Evolutionary conservation across 805 yeast species (phyloP).

Genomic region (Candida methanosorbosa): DNA sequence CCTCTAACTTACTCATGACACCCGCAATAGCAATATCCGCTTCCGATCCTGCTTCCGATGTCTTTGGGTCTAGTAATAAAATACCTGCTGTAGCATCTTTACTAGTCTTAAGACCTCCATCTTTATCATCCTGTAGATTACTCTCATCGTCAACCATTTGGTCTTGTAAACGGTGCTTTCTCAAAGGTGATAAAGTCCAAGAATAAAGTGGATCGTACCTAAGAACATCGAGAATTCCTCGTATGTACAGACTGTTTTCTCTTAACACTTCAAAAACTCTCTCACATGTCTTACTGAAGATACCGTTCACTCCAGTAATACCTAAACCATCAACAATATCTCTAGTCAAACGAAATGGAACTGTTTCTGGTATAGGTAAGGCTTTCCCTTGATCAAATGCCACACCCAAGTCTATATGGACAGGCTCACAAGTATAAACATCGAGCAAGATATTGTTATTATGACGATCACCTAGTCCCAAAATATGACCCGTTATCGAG

Average conservation of each 20-base stretch:
- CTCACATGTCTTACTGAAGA: conserved; percentile 66
- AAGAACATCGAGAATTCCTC: conserved; percentile 77
- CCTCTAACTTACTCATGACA: conserved; percentile 61
- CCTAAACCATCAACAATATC: conserved; percentile 95
- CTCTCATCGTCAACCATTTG: conserved; percentile 7
- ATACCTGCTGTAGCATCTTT: neutral
- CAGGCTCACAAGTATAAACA: conserved; percentile 75
- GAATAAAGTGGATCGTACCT: conserved; percentile 89
- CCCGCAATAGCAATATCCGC: conserved; percentile 71
- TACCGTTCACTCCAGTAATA: conserved; percentile 71
- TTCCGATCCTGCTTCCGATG: conserved; percentile 47
- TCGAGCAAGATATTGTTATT: conserved; percentile 86
- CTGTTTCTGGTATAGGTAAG: conserved; percentile 82
- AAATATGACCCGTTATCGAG: conserved; percentile 78
- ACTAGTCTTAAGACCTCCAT: neutral
- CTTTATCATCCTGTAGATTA: conserved; percentile 7
- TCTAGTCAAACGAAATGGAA: conserved; percentile 86
- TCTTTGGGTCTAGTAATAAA: conserved; percentile 5
- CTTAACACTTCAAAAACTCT: conserved; percentile 62
- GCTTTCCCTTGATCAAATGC: conserved; percentile 91
- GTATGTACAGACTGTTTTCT: conserved; percentile 55
- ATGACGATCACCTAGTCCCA: conserved; percentile 95
- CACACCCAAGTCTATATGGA: conserved; percentile 93
- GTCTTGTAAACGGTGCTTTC: conserved; percentile 46
- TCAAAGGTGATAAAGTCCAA: conserved; percentile 80